Evolutionary conservation across 768 basidiomycete genomes (phyloP).

Genomic region (Tricholomella constricta): DNA sequence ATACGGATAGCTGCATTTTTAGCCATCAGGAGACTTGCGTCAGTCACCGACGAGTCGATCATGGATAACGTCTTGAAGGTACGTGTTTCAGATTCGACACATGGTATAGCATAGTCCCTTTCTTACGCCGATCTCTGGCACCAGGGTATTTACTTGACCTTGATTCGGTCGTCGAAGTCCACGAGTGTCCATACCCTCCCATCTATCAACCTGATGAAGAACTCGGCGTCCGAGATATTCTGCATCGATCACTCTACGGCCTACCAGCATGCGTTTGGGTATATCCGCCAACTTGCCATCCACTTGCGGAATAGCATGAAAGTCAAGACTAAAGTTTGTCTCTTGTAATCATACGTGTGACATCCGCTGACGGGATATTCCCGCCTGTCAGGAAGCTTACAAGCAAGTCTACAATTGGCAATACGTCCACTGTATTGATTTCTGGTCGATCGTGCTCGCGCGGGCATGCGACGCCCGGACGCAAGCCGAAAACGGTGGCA

Average conservation of each 20-base stretch:
- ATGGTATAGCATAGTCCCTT: neutral
- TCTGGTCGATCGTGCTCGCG: conserved; percentile 90
- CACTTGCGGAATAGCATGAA: conserved; percentile 92
- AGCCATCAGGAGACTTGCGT: conserved; percentile 77
- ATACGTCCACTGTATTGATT: conserved; percentile 93
- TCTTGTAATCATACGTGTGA: neutral
- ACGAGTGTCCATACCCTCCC: conserved; percentile 89
- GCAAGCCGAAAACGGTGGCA: conserved; percentile 48
- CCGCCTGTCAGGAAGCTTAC: conserved; percentile 71
- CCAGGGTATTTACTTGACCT: conserved; percentile 85
- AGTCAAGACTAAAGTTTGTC: conserved; percentile 72
- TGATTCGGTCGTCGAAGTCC: conserved; percentile 82
- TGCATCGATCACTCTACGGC: conserved; percentile 69
- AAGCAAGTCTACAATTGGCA: conserved; percentile 99
- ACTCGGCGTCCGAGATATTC: conserved; percentile 92
- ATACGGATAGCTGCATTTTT: conserved; percentile 86
- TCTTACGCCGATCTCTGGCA: neutral
- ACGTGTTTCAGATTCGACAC: conserved; percentile 14
- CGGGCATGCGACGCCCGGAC: conserved; percentile 71
- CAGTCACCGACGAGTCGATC: conserved; percentile 75
- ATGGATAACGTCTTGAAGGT: conserved; percentile 89
- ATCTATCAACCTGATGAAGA: conserved; percentile 95
- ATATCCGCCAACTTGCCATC: conserved; percentile 93
- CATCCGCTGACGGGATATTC: conserved; percentile 10
- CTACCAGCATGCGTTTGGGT: conserved; percentile 95